Evolutionary conservation across 306 rosid genomes (phyloP), one percentile per base, ranked within the genome.

Genomic region (Rosa multiflora): DNA sequence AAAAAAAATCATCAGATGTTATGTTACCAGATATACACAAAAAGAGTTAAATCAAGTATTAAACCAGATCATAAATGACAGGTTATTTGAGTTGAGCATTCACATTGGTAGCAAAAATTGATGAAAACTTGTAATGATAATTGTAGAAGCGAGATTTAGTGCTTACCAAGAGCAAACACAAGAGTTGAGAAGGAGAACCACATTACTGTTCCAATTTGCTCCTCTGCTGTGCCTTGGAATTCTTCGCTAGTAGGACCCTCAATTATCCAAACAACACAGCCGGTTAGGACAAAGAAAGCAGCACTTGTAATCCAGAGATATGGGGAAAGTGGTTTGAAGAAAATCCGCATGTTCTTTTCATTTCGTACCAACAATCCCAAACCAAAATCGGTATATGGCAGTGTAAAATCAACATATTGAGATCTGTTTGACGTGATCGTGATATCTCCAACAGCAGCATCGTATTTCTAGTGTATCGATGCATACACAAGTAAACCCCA

Each of bases 111-210:
- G 37, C 37, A 32, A 32, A 32, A 32, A 43, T 43, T 43, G 1
- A 43, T 43, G 46, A 43, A 43, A 43, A 43, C 46, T 43, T 43
- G 46, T 43, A 43, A 43, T 43, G 1, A 43, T 43, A 48, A 48
- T 15, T 48, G n/a, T 51, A 51, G n/a, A 51, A 51, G 56, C 4
- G 53, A 48, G 17, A 11, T 48, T 12, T 17, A 48, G 20, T 7
- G 35, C 77, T 79, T 79, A 79, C 82, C 63, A 3, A 72, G 73
- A 63, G 82, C 78, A 62, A 47, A 73, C 20, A 79, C 72, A 17
- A 75, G 71, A 37, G 61, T 75, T 10, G 79, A 58, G 32, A 75
- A 75, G 55, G 78, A 42, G 29, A 75, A 79, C 82, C 78, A 79
- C 3, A 73, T 10, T 32, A 49, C n/a, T 0, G 53, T 79, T 37